phyloP scores from a whole-genome alignment of 345 rosid species.

The Citrus maxima region DNA sequence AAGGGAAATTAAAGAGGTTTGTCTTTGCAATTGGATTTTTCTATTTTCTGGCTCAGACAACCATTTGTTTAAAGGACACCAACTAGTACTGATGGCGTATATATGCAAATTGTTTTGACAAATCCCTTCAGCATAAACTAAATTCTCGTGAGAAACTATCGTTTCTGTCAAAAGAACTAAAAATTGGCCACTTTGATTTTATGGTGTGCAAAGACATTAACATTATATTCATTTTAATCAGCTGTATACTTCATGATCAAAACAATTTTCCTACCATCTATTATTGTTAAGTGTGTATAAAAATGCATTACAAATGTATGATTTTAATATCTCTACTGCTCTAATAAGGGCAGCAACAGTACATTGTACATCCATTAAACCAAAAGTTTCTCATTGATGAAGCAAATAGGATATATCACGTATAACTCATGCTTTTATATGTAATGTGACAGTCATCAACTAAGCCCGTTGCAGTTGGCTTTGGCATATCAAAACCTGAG shows the following conservation, averaged over 20 bases:
- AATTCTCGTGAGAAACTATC: neutral
- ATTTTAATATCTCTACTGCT: neutral
- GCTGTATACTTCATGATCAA: neutral
- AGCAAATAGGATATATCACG: neutral
- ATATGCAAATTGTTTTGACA: neutral
- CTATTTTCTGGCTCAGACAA: neutral
- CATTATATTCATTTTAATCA: neutral
- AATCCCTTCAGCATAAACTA: neutral
- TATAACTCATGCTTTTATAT: neutral
- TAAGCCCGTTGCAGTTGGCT: constrained; percentile 82
- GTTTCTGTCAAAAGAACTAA: neutral
- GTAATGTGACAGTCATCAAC: constrained; percentile 39
- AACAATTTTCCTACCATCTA: neutral
- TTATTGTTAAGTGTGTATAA: neutral
- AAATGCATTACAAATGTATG: neutral
- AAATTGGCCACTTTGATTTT: neutral
- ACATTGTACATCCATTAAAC: neutral
- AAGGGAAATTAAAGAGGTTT: constrained; percentile 65
- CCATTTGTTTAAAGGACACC: neutral
- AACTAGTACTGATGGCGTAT: neutral
- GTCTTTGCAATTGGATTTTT: constrained; percentile 2
- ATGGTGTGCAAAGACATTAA: neutral
- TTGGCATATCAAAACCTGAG: constrained; percentile 81
- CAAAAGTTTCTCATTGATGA: neutral
- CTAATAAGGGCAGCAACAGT: neutral